Base-by-base conservation (phyloP, 495 filamentous ascomycete species). In the Penicillium turbatum region DNA sequence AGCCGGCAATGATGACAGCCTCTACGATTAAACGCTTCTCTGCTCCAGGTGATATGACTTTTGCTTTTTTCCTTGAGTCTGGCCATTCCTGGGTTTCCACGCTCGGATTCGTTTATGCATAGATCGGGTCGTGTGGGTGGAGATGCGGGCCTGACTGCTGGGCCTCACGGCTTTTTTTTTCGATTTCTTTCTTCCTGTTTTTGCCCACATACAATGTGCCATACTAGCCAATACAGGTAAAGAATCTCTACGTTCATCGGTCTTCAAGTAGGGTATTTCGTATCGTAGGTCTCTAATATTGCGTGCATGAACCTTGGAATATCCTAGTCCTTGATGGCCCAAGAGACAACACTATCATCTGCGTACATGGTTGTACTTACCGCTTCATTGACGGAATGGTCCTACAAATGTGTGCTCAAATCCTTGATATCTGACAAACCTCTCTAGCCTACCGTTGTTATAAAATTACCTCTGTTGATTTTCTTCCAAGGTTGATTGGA, bases 1-100 rank as follows among this genome's bases (percentile, higher is more conserved):
- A 62, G 88, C 85, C 56, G 89, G 88, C 59, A 87, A 92, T 68
- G 89, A 95, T 66, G 90, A 93, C 63, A 89, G 86, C 75, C 86
- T 95, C 65, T 95, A 95, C 53, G 80, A 82, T 58, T 82, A 76
- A 75, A 71, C 58, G 63, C 64, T 55, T 63, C 55, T 55, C 42
- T 54, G 49, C 17, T 42, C 10, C 17, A 27, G 32, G 43, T 50
- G 49, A 38, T 49, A 47, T 58, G 42, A 45, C 51, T 56, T n/a
- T 55, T 5, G 21, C 4, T 24, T 40, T 58, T 61, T 45, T 46
- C 55, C 51, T 48, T 42, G 27, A 60, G 52, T 62, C 35, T 24
- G 6, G 55, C 39, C 53, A 45, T 45, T 35, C 40, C 43, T 30
- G 41, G 48, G 17, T 53, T 62, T 43, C 39, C 55, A 51, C 50